Conservation (phyloP, 2,329 filamentous ascomycete genomes). For the Claviceps pusilla region DNA sequence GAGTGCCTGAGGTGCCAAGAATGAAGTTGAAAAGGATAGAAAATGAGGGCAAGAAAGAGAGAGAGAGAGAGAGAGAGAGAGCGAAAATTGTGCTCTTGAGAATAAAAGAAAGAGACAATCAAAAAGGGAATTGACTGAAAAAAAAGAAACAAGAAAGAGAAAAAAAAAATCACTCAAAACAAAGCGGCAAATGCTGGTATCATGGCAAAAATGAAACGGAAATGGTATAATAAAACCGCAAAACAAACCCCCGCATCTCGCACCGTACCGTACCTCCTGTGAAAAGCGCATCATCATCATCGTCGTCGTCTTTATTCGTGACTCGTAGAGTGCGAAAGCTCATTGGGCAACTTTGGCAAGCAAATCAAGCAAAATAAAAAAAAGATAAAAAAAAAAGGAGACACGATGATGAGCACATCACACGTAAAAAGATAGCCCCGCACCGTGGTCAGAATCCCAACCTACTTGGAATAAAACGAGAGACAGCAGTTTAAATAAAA, state of each 20-base stretch:
- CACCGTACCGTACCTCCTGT: not conserved
- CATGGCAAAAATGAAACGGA: slow-evolving; percentile 6
- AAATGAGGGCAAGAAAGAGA: too few relatives aligned
- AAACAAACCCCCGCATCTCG: not conserved
- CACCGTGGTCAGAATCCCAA: slow-evolving; percentile 1
- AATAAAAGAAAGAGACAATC: too few relatives aligned
- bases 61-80: too few relatives aligned
- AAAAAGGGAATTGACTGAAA: too few relatives aligned
- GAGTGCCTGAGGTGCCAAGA: too few relatives aligned
- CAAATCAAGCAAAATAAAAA: not conserved
- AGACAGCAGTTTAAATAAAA: slow-evolving; percentile 1
- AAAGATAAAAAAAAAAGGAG: not conserved
- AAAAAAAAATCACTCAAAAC: not conserved
- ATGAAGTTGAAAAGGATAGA: too few relatives aligned
- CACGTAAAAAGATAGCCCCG: not conserved
- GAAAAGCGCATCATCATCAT: not conserved
- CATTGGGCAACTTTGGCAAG: slow-evolving; percentile 4
- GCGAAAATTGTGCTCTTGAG: too few relatives aligned
- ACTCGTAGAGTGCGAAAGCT: slow-evolving; percentile 2
- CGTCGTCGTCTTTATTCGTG: not conserved
- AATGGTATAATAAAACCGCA: slow-evolving; percentile 1
- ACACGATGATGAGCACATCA: slow-evolving; percentile 1
- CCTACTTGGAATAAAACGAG: slow-evolving; percentile 2
- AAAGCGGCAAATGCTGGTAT: slow-evolving; percentile 5
- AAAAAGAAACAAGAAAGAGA: too few relatives aligned